Evolutionary conservation across 2,329 filamentous ascomycete species (phyloP).

Genomic region (Ophiostoma ips): DNA sequence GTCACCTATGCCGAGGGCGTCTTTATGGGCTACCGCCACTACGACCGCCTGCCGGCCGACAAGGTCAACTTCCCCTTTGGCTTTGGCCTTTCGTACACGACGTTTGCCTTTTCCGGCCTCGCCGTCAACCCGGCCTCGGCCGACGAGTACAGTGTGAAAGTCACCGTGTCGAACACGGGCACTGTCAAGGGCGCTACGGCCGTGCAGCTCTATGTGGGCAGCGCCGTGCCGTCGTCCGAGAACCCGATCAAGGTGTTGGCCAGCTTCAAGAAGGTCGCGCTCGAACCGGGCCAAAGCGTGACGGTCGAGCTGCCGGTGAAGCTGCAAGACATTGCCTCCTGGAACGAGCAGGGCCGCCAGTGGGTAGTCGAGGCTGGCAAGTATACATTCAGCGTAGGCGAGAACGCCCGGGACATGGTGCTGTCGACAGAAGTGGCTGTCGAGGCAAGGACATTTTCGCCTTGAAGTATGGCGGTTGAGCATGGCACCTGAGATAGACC

Average conservation of each 20-base stretch:
- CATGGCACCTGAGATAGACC: no score
- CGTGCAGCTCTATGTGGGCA: neutral
- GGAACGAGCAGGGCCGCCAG: neutral
- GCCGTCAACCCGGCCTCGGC: neutral
- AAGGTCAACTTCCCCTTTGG: constrained; percentile 62
- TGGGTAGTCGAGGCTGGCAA: neutral
- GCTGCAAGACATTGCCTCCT: neutral
- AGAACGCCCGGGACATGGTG: neutral
- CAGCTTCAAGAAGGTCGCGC: neutral
- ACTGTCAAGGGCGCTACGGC: neutral
- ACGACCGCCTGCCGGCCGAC: constrained; percentile 39
- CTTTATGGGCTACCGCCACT: constrained; percentile 72
- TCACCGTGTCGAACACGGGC: neutral
- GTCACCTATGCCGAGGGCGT: constrained; percentile 68
- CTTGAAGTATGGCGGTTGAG: no score
- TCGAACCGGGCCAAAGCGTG: neutral
- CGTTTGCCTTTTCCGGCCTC: neutral
- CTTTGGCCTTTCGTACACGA: constrained; percentile 41
- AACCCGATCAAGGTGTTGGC: neutral
- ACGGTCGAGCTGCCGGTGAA: neutral
- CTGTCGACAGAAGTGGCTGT: neutral
- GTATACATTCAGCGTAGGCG: neutral
- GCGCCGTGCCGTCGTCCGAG: neutral
- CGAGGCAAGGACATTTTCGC: neutral
- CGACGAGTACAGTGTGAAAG: neutral